These are phyloP conservation scores for Pulveroboletus sp. DNA, from an alignment of 768 basidiomycete species.

Conservation along the genomic window DNA sequence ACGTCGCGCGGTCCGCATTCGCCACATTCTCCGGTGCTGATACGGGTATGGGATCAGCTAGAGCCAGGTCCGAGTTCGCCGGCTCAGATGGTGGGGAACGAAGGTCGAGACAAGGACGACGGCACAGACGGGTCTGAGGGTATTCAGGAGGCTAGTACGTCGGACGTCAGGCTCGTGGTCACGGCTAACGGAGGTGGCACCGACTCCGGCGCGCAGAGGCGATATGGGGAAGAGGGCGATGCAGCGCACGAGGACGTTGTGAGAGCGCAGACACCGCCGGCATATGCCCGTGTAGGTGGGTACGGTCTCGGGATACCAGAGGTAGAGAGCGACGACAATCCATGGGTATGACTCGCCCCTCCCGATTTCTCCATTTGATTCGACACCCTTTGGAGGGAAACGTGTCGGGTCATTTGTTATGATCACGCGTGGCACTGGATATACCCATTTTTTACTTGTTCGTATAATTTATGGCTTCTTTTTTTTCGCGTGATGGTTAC, in stretches of 20 bases:
- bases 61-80: not conserved
- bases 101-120: not conserved
- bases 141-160: too few relatives aligned
- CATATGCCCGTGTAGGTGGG: slow-evolving; percentile 6
- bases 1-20: slow-evolving; percentile 11
- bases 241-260: slow-evolving; percentile 6
- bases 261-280: slow-evolving; percentile 18
- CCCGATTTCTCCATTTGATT: not conserved
- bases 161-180: slow-evolving; percentile 4
- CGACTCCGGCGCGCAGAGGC: too few relatives aligned
- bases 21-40: slow-evolving; percentile 17
- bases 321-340: slow-evolving; percentile 20
- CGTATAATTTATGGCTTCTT: too few relatives aligned
- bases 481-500: too few relatives aligned
- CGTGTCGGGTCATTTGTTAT: too few relatives aligned
- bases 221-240: not conserved
- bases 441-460: too few relatives aligned
- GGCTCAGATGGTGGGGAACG: not conserved
- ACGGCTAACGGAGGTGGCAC: not conserved
- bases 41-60: slow-evolving; percentile 26
- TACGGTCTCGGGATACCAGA: slow-evolving; percentile 9
- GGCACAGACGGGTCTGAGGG: not conserved
- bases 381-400: too few relatives aligned
- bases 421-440: too few relatives aligned
- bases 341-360: slow-evolving; percentile 18